Evolutionary conservation across 2,329 filamentous ascomycete genomes (phyloP).

Genomic region (Hymenoscyphus fraxineus): DNA sequence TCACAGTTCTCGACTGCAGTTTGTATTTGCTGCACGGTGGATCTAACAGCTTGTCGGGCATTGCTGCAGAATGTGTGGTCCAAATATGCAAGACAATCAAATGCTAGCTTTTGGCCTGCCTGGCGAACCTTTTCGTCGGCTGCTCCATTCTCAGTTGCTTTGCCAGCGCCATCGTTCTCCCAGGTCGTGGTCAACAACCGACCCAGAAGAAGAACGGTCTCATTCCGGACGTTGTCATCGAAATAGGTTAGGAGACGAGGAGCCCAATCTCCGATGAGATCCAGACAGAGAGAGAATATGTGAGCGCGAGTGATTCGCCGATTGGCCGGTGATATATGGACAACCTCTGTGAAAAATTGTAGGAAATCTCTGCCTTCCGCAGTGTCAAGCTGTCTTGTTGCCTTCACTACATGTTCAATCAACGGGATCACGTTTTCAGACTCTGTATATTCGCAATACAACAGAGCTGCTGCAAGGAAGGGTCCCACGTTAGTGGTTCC

Average conservation of each 20-base stretch:
- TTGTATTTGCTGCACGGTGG: constrained; percentile 28
- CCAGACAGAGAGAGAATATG: constrained; percentile 37
- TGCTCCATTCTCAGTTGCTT: constrained; percentile 16
- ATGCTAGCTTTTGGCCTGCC: constrained; percentile 26
- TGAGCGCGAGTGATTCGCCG: constrained; percentile 37
- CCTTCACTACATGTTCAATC: constrained; percentile 24
- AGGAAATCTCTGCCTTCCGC: constrained; percentile 32
- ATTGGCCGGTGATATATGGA: constrained; percentile 16
- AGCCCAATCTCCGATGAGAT: constrained; percentile 45
- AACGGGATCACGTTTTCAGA: constrained; percentile 21
- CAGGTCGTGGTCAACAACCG: constrained; percentile 23
- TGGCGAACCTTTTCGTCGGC: constrained; percentile 13
- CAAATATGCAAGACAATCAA: constrained; percentile 32
- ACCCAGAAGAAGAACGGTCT: constrained; percentile 35
- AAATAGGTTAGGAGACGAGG: constrained; percentile 50
- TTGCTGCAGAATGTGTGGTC: constrained; percentile 29
- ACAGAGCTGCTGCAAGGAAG: constrained; percentile 32
- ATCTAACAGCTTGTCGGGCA: constrained; percentile 28
- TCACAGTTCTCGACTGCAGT: constrained; percentile 26
- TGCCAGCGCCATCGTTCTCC: constrained; percentile 16
- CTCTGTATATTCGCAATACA: constrained; percentile 32
- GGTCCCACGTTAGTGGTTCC: constrained; percentile 19
- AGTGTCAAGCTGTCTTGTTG: constrained; percentile 26
- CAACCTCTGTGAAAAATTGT: constrained; percentile 33
- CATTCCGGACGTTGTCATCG: constrained; percentile 42